Evolutionary conservation across 208 protist species (phyloP).

Genomic region (Leptomonas pyrrhocoris): DNA sequence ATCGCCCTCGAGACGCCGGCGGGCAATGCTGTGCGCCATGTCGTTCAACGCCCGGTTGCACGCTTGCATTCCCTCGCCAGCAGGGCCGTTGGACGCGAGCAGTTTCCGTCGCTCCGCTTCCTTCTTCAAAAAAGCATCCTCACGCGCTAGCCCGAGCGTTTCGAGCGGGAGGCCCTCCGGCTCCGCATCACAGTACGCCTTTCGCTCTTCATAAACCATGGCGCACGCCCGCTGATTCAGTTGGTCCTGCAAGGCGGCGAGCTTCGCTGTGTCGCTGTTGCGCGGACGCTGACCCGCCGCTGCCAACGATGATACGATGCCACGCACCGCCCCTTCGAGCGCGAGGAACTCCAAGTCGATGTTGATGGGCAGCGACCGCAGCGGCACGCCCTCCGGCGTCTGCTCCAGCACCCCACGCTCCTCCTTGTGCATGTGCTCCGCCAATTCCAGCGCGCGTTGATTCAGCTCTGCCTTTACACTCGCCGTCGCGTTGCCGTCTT

Average conservation of each 20-base stretch:
- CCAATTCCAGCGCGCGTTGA: constrained; percentile 55
- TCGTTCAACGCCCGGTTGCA: constrained; percentile 46
- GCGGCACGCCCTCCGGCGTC: constrained; percentile 54
- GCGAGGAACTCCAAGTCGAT: constrained; percentile 44
- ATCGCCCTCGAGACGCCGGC: constrained; percentile 30
- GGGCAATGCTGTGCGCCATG: constrained; percentile 41
- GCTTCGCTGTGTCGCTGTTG: constrained; percentile 23
- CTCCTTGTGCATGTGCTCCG: constrained; percentile 35
- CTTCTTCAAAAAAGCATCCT: constrained; percentile 18
- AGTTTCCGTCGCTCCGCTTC: constrained; percentile 26
- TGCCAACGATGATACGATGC: constrained; percentile 12
- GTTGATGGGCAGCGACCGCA: constrained; percentile 54
- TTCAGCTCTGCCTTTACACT: constrained; percentile 43
- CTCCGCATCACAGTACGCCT: constrained; percentile 43
- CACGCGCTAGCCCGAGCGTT: constrained; percentile 28
- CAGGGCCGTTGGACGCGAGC: not conserved
- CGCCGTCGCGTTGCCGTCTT: constrained; percentile 14
- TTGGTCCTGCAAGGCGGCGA: constrained; percentile 23
- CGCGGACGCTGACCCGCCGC: constrained; percentile 14
- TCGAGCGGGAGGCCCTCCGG: constrained; percentile 56
- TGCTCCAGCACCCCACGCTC: constrained; percentile 43
- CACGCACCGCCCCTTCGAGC: constrained; percentile 53
- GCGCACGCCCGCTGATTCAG: constrained; percentile 69
- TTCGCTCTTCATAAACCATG: constrained; percentile 59
- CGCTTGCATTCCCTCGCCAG: constrained; percentile 23